These are phyloP conservation scores for Aspergillus caelatus DNA, from an alignment of 2,329 filamentous ascomycete species.

Conservation along the genomic window DNA sequence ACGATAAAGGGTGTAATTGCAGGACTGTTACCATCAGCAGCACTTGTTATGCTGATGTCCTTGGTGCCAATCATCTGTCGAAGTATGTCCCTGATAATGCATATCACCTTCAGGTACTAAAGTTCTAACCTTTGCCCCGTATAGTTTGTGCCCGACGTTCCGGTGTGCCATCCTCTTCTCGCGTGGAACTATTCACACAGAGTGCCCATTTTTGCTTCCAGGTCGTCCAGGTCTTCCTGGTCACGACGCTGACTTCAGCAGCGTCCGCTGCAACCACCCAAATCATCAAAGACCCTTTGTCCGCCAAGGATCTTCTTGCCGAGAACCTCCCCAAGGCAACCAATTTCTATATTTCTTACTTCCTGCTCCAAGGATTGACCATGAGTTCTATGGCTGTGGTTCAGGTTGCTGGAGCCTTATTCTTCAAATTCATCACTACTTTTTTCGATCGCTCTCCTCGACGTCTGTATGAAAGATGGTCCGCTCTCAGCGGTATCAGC, in stretches of 20 bases:
- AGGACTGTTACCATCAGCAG: conserved; percentile 78
- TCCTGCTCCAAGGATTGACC: conserved; percentile 84
- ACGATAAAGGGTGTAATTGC: conserved; percentile 77
- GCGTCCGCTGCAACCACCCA: conserved; percentile 71
- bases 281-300: conserved; percentile 66
- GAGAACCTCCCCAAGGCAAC: conserved; percentile 79
- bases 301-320: conserved; percentile 68
- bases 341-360: conserved; percentile 95
- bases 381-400: conserved; percentile 74
- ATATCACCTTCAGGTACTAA: not conserved
- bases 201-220: conserved; percentile 76
- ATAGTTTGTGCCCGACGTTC: conserved; percentile 73
- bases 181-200: conserved; percentile 86
- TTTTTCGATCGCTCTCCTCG: conserved; percentile 72
- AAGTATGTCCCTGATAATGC: conserved; percentile 48
- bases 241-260: conserved; percentile 80
- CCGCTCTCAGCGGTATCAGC: conserved; percentile 70
- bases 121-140: conserved; percentile 10
- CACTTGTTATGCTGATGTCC: conserved; percentile 82
- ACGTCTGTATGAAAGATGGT: conserved; percentile 75
- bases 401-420: conserved; percentile 70
- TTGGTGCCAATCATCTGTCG: conserved; percentile 82
- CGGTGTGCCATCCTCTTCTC: conserved; percentile 77
- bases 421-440: conserved; percentile 73
- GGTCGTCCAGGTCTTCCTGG: conserved; percentile 86